Percentiles rank a stretch among this genome's conserved stretches.
These are phyloP conservation scores for Pythium rishiriense DNA, from an alignment of 352 stramenopile species.

Conservation along the genomic window DNA sequence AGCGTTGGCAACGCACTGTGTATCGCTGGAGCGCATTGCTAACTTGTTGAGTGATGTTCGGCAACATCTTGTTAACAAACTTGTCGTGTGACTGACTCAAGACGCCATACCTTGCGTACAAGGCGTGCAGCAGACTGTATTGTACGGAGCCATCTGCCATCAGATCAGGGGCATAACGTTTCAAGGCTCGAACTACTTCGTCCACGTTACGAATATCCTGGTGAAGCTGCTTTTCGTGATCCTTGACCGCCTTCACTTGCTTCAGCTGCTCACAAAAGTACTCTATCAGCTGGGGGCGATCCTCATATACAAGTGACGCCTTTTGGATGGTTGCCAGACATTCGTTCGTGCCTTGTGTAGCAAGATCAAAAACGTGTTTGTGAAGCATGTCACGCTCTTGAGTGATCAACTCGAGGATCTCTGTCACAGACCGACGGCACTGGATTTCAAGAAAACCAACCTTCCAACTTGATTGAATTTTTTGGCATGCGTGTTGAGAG, in stretches of 20 bases:
- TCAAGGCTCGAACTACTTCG: constrained; percentile 52
- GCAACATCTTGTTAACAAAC: constrained; percentile 64
- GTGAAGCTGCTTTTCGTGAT: constrained; percentile 55
- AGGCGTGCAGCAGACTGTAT: constrained; percentile 52
- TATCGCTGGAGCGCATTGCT: constrained; percentile 56
- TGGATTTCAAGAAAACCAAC: constrained; percentile 78
- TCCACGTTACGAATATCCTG: constrained; percentile 75
- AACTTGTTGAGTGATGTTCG: constrained; percentile 71
- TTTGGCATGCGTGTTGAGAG: constrained; percentile 62
- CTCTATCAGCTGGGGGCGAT: constrained; percentile 68
- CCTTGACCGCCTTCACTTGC: constrained; percentile 50
- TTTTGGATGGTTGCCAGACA: constrained; percentile 49
- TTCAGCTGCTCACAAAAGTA: constrained; percentile 75
- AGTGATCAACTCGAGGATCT: constrained; percentile 61
- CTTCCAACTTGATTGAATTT: constrained; percentile 68
- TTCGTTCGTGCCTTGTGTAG: constrained; percentile 35
- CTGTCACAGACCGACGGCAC: constrained; percentile 54
- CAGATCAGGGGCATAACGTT: constrained; percentile 40
- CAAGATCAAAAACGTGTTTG: constrained; percentile 38
- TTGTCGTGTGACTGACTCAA: constrained; percentile 56
- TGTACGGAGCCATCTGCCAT: constrained; percentile 32
- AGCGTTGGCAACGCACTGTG: constrained; percentile 44
- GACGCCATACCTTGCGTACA: constrained; percentile 47
- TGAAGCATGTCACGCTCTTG: constrained; percentile 48
- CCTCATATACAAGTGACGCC: constrained; percentile 52